Evolutionary conservation across 768 basidiomycete species (phyloP).

Genomic region (Mycena pura): DNA sequence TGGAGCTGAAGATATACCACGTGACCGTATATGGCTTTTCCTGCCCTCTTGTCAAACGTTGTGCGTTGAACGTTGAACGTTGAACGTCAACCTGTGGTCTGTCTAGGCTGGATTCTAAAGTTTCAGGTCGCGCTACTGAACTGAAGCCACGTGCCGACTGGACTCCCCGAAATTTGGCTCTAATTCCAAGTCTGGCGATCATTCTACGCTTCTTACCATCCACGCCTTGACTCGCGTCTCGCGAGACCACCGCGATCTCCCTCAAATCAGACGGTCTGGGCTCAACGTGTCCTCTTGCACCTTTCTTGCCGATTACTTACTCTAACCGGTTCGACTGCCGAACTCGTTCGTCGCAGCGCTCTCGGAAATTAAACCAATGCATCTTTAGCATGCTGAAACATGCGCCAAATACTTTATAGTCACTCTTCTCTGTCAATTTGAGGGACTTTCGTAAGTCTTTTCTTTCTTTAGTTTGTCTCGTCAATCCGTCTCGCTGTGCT

Average conservation of each 20-base stretch:
- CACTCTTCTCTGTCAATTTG: background rate
- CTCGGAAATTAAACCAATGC: slow-evolving; percentile 20
- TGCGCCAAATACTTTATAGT: background rate
- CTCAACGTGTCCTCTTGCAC: background rate
- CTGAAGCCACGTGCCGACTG: no score
- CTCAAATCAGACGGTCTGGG: background rate
- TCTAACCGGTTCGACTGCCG: slow-evolving; percentile 7
- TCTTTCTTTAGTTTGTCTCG: slow-evolving; percentile 12
- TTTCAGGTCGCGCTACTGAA: no score
- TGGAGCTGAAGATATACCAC: no score
- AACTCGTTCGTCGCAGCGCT: background rate
- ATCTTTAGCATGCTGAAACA: slow-evolving; percentile 5
- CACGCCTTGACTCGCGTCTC: no score
- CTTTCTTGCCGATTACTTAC: background rate
- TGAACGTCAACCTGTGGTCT: no score
- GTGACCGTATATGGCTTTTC: no score
- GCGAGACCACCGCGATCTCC: background rate
- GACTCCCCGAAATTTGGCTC: no score
- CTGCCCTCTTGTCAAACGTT: no score
- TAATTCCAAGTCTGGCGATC: no score
- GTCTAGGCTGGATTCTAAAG: no score
- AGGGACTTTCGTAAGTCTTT: background rate
- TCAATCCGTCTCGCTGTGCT: background rate
- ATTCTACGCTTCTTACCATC: no score
- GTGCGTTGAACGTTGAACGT: no score